Base-by-base conservation (phyloP, 495 filamentous ascomycete genomes). In the Daldinia childiae region DNA sequence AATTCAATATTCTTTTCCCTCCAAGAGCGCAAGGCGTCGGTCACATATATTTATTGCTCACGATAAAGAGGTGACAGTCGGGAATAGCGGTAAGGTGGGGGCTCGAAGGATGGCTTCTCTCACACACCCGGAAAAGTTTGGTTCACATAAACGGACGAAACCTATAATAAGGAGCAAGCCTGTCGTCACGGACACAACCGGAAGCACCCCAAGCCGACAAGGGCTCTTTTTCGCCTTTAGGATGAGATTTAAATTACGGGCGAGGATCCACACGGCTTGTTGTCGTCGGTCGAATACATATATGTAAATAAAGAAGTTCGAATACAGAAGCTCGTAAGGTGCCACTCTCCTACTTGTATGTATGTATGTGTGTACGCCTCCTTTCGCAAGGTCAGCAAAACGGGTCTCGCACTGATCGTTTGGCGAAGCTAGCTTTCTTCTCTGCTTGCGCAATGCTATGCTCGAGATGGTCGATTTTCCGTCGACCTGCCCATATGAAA, bases 11-110 rank as follows among this genome's bases (percentile, higher is more conserved):
- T 63, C 54, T 51, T 71, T 71, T 60, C 36, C 39, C 11, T 62
- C 48, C 55, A 58, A 43, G 17, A 30, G 58, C 39, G 71, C 58
- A 58, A 65, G 71, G 66, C 52, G 62, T 69, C 29, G 29, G 34
- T 62, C 71, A 73, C 71, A 73, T 73, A 73, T 73, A 27, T 27
- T 27, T 27, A 69, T 69, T 58, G 51, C 27, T 66, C 58, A 30
- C 52, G 61, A 62, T 58, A 65, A 52, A 50, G 60, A 72, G 66
- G 58, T 66, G 58, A 14, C 43, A 62, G 45, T 54, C 34, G 62
- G 66, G 30, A 32, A 45, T 69, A 54, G 55, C 51, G 39, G 62
- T 59, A 58, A 61, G 58, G 62, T 56, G 56, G 59, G 65, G 71
- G 62, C 14, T 15, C 36, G 62, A 59, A 62, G 70, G 70, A 68